Conservation (phyloP, 495 filamentous ascomycete genomes). For the Tuber indicum region DNA sequence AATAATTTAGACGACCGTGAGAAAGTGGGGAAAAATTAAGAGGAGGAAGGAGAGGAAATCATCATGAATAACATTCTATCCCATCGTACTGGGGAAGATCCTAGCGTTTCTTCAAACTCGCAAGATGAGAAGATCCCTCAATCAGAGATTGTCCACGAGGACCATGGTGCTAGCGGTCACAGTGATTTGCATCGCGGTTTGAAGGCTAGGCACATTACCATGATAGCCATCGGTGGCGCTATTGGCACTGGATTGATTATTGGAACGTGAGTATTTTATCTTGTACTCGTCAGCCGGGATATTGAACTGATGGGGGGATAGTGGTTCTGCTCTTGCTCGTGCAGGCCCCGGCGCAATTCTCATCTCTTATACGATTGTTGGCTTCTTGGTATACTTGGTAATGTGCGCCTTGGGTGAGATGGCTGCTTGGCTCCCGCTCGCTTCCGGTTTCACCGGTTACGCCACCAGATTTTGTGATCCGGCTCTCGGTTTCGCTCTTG, state of each 20-base stretch:
- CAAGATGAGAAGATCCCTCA: background rate
- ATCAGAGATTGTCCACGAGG: constrained; percentile 19
- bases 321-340: constrained; percentile 56
- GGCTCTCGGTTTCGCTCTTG: constrained; percentile 58
- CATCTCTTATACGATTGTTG: constrained; percentile 59
- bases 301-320: constrained; percentile 29
- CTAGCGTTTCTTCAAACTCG: too few species aligned
- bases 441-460: constrained; percentile 56
- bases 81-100: constrained; percentile 1
- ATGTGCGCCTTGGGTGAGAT: constrained; percentile 60
- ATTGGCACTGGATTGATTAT: constrained; percentile 68
- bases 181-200: constrained; percentile 54
- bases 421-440: constrained; percentile 54
- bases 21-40: background rate
- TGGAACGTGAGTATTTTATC: constrained; percentile 41
- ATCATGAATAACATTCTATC: background rate
- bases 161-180: background rate
- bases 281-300: background rate
- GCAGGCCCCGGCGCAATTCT: constrained; percentile 67
- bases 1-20: background rate
- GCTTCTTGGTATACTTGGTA: constrained; percentile 56
- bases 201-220: constrained; percentile 61
- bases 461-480: constrained; percentile 58
- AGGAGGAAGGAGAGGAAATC: background rate
- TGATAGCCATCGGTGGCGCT: constrained; percentile 82